Percentiles rank a stretch among this genome's conserved stretches.
These are phyloP conservation scores for Piromyces sp. DNA, from an alignment of 192 early-diverging fungal genomes.

Conservation along the genomic window DNA sequence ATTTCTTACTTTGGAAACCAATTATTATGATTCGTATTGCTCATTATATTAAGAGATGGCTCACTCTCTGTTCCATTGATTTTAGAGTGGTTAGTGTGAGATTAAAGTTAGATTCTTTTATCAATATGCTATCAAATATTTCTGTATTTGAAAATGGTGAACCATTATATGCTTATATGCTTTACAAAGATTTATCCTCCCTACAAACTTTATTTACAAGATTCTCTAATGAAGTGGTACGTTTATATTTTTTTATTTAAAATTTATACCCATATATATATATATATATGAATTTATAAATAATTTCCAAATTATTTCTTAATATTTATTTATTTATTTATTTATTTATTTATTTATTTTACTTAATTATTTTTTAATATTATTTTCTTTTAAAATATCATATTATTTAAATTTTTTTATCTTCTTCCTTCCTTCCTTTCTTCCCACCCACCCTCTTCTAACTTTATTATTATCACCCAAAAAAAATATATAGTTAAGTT, in stretches of 20 bases:
- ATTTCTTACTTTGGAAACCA: not conserved
- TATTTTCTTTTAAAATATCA: too few relatives aligned
- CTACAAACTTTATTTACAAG: not conserved
- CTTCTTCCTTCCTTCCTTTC: too few relatives aligned
- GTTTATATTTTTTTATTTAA: too few relatives aligned
- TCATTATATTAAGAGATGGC: not conserved
- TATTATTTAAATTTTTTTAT: too few relatives aligned
- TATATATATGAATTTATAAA: too few relatives aligned
- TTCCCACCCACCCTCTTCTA: too few relatives aligned
- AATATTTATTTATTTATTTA: too few relatives aligned
- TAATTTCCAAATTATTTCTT: too few relatives aligned
- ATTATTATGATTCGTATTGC: not conserved
- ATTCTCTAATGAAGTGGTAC: not conserved
- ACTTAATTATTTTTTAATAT: too few relatives aligned
- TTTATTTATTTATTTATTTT: too few relatives aligned
- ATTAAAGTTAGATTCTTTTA: not conserved
- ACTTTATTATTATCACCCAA: too few relatives aligned
- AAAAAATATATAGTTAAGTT: not conserved
- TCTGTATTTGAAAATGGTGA: not conserved
- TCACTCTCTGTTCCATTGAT: not conserved
- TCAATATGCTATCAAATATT: not conserved
- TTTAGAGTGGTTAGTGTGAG: not conserved
- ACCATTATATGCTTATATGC: not conserved
- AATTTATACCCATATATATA: too few relatives aligned
- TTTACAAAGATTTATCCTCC: not conserved